Conservation (phyloP, 1,284 basidiomycete genomes). For the Microbotryum lychnidis-dioicae region DNA sequence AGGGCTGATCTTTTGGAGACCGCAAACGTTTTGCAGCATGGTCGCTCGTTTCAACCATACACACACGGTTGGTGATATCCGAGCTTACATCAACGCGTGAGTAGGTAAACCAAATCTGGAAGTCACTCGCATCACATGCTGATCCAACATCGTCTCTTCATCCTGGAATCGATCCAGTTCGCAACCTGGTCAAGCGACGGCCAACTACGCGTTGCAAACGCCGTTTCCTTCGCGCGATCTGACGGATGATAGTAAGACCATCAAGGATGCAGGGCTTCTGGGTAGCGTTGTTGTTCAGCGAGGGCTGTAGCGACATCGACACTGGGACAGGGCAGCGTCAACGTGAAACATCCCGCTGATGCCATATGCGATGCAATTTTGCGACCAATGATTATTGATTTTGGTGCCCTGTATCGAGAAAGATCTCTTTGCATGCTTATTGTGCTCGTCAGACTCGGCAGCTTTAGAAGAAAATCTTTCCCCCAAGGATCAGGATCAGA, state of each 20-base stretch:
- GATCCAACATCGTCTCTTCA: neutral
- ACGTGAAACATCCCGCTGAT: too few species aligned
- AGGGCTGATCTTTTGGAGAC: too few species aligned
- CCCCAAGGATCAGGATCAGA: too few species aligned
- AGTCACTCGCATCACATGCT: neutral
- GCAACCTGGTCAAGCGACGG: slow-evolving; percentile 57
- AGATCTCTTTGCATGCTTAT: too few species aligned
- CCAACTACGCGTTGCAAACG: slow-evolving; percentile 67
- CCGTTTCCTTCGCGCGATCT: slow-evolving; percentile 77
- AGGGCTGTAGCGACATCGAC: slow-evolving; percentile 37
- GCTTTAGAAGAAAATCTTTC: too few species aligned
- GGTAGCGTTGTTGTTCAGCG: slow-evolving; percentile 83
- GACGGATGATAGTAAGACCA: slow-evolving; percentile 58
- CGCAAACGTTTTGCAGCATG: slow-evolving; percentile 48
- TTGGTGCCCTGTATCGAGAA: too few species aligned
- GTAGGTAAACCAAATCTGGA: slow-evolving; percentile 40
- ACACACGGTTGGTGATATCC: slow-evolving; percentile 79
- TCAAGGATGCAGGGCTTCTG: slow-evolving; percentile 62
- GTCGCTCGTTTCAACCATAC: slow-evolving; percentile 82
- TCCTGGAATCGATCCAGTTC: slow-evolving; percentile 48
- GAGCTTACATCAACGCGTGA: slow-evolving; percentile 81
- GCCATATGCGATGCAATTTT: too few species aligned
- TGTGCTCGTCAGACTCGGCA: too few species aligned
- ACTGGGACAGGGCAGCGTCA: too few species aligned
- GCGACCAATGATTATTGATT: too few species aligned